Conservation (phyloP, 176 grass and related monocot species). For the Oryza glumipatula region DNA sequence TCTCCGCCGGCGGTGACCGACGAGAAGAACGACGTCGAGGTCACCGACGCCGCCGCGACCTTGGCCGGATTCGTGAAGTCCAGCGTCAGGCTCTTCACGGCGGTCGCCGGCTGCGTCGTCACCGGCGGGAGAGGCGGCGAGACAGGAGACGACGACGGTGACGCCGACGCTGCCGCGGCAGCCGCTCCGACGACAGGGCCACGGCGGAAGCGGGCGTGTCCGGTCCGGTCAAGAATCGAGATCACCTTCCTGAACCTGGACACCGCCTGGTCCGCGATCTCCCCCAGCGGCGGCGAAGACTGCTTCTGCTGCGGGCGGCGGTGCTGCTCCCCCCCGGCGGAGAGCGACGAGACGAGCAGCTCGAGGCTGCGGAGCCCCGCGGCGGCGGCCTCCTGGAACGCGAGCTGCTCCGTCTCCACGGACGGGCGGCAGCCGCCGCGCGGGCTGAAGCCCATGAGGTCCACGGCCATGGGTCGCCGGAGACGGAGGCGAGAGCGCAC, state of each 20-base stretch:
- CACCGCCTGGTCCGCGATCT: constrained; percentile 77
- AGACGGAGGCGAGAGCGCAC: neutral
- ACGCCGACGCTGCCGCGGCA: neutral
- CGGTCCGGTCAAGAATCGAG: constrained; percentile 82
- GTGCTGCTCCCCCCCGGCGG: constrained; percentile 3
- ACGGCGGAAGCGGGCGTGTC: constrained; percentile 89
- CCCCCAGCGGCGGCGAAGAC: constrained; percentile 21
- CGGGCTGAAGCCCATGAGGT: constrained; percentile 45
- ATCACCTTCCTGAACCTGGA: constrained; percentile 75
- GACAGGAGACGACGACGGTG: neutral
- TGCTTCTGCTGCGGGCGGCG: neutral
- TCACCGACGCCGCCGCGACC: constrained; percentile 31
- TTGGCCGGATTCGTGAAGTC: constrained; percentile 60
- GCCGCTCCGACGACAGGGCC: constrained; percentile 28
- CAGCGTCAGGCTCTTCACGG: constrained; percentile 45
- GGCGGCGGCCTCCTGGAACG: constrained; percentile 72
- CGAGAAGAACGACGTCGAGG: constrained; percentile 73
- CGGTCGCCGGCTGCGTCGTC: neutral
- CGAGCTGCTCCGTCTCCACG: constrained; percentile 43
- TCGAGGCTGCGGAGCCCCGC: constrained; percentile 83
- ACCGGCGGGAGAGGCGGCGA: neutral
- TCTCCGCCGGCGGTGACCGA: constrained; percentile 62
- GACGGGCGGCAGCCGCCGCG: neutral
- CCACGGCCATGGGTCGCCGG: constrained; percentile 51
- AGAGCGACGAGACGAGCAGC: constrained; percentile 60